Percentiles rank a stretch among this genome's conserved stretches.
phyloP scores from a whole-genome alignment of 352 stramenopile genomes.

The Peronospora farinosa region DNA sequence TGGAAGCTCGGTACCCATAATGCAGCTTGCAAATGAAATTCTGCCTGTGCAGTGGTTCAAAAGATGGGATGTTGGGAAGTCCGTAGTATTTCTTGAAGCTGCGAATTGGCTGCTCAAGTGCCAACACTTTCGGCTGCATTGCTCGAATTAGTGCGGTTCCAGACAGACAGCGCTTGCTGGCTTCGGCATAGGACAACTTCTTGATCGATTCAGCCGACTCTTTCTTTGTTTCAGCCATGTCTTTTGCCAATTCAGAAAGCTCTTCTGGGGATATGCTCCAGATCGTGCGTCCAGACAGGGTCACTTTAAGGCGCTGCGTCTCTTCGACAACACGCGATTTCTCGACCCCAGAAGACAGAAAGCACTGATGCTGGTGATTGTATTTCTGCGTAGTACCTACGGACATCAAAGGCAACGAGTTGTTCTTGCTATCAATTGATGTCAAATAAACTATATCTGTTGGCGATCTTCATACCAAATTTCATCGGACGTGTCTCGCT shows the following conservation, averaged over 20 bases:
- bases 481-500: conserved; percentile 5
- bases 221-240: conserved; percentile 9
- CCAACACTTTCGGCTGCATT: neutral
- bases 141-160: neutral
- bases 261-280: conserved; percentile 34
- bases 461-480: conserved; percentile 12
- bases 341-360: conserved; percentile 2
- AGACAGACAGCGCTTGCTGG: conserved; percentile 17
- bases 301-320: neutral
- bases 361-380: conserved; percentile 19
- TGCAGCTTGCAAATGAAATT: neutral
- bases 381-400: conserved; percentile 9
- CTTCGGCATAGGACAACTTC: conserved; percentile 24
- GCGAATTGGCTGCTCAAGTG: conserved; percentile 1
- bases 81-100: conserved; percentile 32
- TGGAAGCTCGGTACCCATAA: neutral
- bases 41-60: conserved; percentile 1
- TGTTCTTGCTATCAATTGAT: conserved; percentile 4
- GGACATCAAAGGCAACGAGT: neutral
- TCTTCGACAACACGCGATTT: neutral
- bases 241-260: conserved; percentile 19
- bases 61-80: conserved; percentile 19
- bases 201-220: neutral
- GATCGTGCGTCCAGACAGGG: conserved; percentile 19
- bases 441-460: neutral